Conservation (phyloP, 2,329 filamentous ascomycete genomes). For the Pyrenophora tritici-repentis region DNA sequence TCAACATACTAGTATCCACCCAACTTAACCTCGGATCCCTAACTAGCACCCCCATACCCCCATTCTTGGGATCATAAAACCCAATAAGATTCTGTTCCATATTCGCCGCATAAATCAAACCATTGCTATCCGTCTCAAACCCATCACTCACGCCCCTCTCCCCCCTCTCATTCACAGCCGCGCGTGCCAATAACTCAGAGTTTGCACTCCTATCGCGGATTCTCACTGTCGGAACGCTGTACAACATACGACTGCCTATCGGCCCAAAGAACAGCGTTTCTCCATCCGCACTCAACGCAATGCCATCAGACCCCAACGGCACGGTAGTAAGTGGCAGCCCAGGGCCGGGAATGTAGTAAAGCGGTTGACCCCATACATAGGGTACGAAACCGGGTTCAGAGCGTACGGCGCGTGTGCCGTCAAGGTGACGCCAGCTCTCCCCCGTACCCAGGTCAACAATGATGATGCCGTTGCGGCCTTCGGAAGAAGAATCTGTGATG, state of each 20-base stretch:
- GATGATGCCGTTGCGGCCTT: constrained; percentile 56
- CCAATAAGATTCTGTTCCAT: constrained; percentile 51
- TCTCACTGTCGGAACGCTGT: constrained; percentile 51
- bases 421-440: constrained; percentile 57
- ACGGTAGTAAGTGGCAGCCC: constrained; percentile 46
- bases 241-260: constrained; percentile 53
- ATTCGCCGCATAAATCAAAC: constrained; percentile 56
- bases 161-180: constrained; percentile 50
- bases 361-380: constrained; percentile 55
- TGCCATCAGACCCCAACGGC: constrained; percentile 57
- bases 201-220: constrained; percentile 47
- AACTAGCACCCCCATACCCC: constrained; percentile 51
- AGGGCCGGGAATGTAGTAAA: constrained; percentile 50
- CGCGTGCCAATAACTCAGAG: constrained; percentile 53
- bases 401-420: constrained; percentile 49
- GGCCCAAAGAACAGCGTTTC: constrained; percentile 54
- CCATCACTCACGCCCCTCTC: constrained; percentile 59
- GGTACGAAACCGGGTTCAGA: constrained; percentile 54
- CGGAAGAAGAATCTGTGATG: constrained; percentile 57
- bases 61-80: constrained; percentile 54
- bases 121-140: constrained; percentile 58
- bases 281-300: constrained; percentile 56
- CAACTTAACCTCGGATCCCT: constrained; percentile 56
- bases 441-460: constrained; percentile 57
- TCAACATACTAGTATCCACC: constrained; percentile 53